phyloP scores from a whole-genome alignment of 2,329 filamentous ascomycete genomes.

The Aspergillus cejpii region DNA sequence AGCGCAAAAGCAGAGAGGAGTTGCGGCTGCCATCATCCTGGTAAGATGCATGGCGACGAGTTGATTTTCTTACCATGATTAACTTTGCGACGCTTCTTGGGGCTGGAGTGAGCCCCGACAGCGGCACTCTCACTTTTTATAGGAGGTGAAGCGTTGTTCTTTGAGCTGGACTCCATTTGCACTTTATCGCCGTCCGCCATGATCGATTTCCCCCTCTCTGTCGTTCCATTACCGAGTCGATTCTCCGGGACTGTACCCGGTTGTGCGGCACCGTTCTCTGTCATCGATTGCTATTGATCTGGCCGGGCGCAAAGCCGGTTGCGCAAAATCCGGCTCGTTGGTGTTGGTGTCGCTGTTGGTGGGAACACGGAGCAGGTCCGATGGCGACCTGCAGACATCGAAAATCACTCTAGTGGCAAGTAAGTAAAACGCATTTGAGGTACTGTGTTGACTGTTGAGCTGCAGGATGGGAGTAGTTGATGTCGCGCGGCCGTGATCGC shows the following conservation, averaged over 20 bases:
- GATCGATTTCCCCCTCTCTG: slow-evolving; percentile 18
- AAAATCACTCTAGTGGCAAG: slow-evolving; percentile 1
- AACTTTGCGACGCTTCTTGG: slow-evolving; percentile 81
- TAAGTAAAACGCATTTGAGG: slow-evolving; percentile 4
- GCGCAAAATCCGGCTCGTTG: slow-evolving; percentile 19
- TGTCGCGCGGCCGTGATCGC: slow-evolving; percentile 14
- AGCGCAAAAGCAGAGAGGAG: slow-evolving; percentile 15
- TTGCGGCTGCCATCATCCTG: slow-evolving; percentile 18
- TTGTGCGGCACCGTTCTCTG: slow-evolving; percentile 24
- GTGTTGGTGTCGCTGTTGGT: slow-evolving; percentile 11
- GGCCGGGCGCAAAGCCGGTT: slow-evolving; percentile 18
- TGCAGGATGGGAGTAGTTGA: slow-evolving; percentile 10
- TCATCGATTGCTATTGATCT: slow-evolving; percentile 21
- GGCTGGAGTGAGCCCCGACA: slow-evolving; percentile 45
- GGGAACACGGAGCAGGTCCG: slow-evolving; percentile 16
- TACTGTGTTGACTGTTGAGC: slow-evolving; percentile 3
- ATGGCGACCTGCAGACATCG: slow-evolving; percentile 28
- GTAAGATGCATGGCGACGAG: slow-evolving; percentile 22
- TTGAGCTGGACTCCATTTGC: slow-evolving; percentile 28
- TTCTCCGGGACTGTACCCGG: slow-evolving; percentile 22
- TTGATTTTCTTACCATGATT: slow-evolving; percentile 68
- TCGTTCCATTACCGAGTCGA: slow-evolving; percentile 25
- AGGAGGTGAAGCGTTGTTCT: slow-evolving; percentile 24
- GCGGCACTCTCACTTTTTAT: slow-evolving; percentile 31
- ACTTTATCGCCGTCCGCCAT: slow-evolving; percentile 17